A percentile compares a stretch with the other conserved stretches of the same genome.
Conservation (phyloP, 208 protist species). For the Leishmania tarentolae region DNA sequence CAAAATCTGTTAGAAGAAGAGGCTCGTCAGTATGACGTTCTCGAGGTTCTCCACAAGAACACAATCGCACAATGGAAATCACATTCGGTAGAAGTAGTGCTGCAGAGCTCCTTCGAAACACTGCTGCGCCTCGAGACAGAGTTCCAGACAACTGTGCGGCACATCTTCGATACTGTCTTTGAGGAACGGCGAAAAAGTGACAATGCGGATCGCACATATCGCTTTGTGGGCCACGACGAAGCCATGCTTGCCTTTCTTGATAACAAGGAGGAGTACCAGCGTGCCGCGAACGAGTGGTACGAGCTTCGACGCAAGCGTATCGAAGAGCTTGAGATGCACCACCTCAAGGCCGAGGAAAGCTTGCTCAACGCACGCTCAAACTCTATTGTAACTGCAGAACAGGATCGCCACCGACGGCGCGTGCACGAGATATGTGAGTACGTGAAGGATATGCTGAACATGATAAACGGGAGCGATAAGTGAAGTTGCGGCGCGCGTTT, state of each 20-base stretch:
- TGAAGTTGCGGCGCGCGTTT: not conserved
- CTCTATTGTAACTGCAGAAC: conserved; percentile 60
- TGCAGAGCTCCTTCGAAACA: conserved; percentile 76
- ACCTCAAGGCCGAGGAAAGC: conserved; percentile 71
- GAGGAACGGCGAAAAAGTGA: conserved; percentile 72
- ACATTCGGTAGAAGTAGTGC: conserved; percentile 73
- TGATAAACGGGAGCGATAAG: conserved; percentile 15
- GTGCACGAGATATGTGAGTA: conserved; percentile 77
- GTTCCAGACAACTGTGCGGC: conserved; percentile 71
- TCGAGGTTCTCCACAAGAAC: conserved; percentile 64
- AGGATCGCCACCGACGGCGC: conserved; percentile 61
- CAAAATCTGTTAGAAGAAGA: conserved; percentile 74
- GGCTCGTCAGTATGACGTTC: conserved; percentile 71
- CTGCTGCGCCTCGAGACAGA: conserved; percentile 80
- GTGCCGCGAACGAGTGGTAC: conserved; percentile 78
- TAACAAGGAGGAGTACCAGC: conserved; percentile 84
- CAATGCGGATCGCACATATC: conserved; percentile 13
- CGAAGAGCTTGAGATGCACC: conserved; percentile 74
- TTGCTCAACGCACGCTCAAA: conserved; percentile 50
- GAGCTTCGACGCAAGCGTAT: conserved; percentile 75
- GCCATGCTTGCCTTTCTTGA: conserved; percentile 55
- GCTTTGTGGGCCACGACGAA: conserved; percentile 36
- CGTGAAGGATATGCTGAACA: conserved; percentile 42
- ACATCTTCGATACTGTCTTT: conserved; percentile 70
- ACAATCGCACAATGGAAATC: conserved; percentile 79